Evolutionary conservation across 352 stramenopile species (phyloP), one percentile per base, ranked within the genome.

Genomic region (Elongisporangium anandrum): DNA sequence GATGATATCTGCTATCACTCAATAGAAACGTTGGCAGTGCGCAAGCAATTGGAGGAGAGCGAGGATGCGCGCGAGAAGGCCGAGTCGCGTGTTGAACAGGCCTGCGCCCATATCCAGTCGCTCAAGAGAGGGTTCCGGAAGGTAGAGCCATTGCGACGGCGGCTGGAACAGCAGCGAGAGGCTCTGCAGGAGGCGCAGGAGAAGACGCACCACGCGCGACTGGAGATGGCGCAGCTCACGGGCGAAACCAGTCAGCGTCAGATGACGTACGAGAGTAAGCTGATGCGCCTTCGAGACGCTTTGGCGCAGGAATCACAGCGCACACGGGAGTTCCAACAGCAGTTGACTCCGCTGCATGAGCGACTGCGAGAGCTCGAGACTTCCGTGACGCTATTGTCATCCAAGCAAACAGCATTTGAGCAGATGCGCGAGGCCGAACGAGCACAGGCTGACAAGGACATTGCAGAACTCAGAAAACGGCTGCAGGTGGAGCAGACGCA

Each of bases 21-120:
- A 4, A 17, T 17, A 45, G 34, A 45, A 45, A 45, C 34, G 45
- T 29, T 67, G 20, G 56, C 54, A 17, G 55, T 57, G 54, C 52
- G 34, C 21, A 49, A 39, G 17, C 49, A 62, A 45, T 50, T 65
- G 4, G 21, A 63, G 21, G 61, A 72, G 2, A 49, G 39, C 15
- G 29, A 23, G 3, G 54, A 60, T 16, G 53, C 49, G n/a, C 69
- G 68, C n/a, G 41, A 57, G 16, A 24, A 59, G 0, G 56, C 63
- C 2, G 55, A 84, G 22, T 34, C 56, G 19, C 68, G 63, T 6
- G 23, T 83, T 0, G 52, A 65, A 9, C 65, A 83, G 20, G 77
- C 75, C 16, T 80, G 75, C 52, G 67, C 69, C 29, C 68, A 85
- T 54, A 69, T 89, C 19, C 61, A 69, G 51, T 56, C 59, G 26